Evolutionary conservation across 805 yeast genomes (phyloP), one percentile per base, ranked within the genome.

Genomic region (Wickerhamomyces xylosicus): DNA sequence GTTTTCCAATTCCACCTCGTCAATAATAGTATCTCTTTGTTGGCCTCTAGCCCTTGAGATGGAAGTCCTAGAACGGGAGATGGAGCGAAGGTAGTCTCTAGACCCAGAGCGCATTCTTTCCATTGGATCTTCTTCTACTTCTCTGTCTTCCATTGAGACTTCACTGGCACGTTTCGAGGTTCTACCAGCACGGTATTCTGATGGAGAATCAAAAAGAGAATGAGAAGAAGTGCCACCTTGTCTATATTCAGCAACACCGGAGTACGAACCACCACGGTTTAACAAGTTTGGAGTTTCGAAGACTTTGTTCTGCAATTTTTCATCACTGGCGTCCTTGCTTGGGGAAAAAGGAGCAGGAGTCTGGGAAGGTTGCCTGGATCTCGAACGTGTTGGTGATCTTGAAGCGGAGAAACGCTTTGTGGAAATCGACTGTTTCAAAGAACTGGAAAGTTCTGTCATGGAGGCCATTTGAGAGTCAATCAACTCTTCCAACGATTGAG

Each of bases 231-330:
- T 25, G 14, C 49, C 40, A 28, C 47, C 46, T 5, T 36, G 18
- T 38, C 46, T 40, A 18, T 18, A 69, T 33, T 66, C 57, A 36
- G 67, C 64, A 10, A 77, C 73, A 49, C 72, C 71, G 49, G 79
- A 83, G 53, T 81, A 81, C 1, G 87, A 77, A 46, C 80, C 89
- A 29, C 90, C 92, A 44, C 83, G 67, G 2, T 90, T 89, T 25
- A 25, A 25, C 49, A 82, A 64, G 58, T 80, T 85, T 2, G 87
- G 86, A 41, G 54, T 64, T 14, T 34, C 29, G 15, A 34, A n/a
- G 19, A 20, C 15, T 7, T 21, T 41, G 39, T 16, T 17, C 34
- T 37, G 38, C 10, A 36, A 25, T 14, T 11, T 11, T 25, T 25
- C 29, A n/a, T 25, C 29, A 21, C 13, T 5, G 14, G 8, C 13